phyloP scores from a whole-genome alignment of 192 early-diverging fungal genomes.

The Coemansia erecta region DNA sequence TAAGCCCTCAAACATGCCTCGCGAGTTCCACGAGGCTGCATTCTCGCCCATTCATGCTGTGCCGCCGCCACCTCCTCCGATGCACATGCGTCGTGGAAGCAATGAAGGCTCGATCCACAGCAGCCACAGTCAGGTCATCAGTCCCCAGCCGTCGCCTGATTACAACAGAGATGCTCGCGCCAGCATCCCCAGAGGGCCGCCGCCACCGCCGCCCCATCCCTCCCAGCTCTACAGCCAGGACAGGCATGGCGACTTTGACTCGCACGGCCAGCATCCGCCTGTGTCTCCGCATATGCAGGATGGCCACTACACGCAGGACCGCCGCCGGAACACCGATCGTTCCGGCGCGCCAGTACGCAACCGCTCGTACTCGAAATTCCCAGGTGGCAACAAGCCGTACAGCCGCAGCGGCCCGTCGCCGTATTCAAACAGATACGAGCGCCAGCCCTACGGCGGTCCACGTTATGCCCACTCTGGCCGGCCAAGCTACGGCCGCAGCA shows the following conservation, averaged over 20 bases:
- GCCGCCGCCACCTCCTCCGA: not conserved
- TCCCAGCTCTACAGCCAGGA: not conserved
- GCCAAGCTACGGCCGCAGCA: no score
- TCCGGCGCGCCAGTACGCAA: not conserved
- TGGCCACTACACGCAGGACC: not conserved
- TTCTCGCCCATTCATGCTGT: not conserved
- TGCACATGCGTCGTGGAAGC: not conserved
- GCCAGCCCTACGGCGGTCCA: no score
- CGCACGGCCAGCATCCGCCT: not conserved
- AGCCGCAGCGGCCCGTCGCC: no score
- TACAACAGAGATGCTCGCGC: constrained; percentile 1
- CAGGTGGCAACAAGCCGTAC: no score
- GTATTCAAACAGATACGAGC: no score
- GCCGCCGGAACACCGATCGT: constrained; percentile 4
- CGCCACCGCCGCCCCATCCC: no score
- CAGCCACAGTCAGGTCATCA: constrained; percentile 1
- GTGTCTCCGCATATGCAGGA: not conserved
- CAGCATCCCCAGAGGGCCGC: not conserved
- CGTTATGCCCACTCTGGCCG: no score
- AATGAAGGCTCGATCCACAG: not conserved
- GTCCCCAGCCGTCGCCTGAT: not conserved
- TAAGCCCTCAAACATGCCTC: not conserved
- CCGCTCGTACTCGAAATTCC: no score
- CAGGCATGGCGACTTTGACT: not conserved
- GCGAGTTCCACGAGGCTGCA: not conserved